Evolutionary conservation across 768 basidiomycete species (phyloP).

Genomic region (Naganishia friedmannii): DNA sequence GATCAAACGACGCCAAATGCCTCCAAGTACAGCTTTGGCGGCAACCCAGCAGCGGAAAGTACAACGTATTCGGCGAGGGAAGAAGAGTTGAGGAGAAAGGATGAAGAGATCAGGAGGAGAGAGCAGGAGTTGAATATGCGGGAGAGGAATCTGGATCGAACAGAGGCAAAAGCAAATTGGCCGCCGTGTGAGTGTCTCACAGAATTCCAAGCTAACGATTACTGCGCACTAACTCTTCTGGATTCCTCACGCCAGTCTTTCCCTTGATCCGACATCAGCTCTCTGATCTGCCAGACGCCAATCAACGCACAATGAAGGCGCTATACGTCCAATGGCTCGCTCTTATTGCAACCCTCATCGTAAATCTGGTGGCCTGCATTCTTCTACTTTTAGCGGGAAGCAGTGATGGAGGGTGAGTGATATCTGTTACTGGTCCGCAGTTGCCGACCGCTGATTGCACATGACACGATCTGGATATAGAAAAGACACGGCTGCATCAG

Average conservation of each 20-base stretch:
- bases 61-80: conserved; percentile 31
- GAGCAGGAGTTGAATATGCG: conserved; percentile 78
- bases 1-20: conserved; percentile 34
- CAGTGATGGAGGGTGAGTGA: conserved; percentile 56
- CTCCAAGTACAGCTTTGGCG: conserved; percentile 23
- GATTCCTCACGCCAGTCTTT: conserved; percentile 61
- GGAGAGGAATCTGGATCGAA: conserved; percentile 55
- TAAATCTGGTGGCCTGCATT: conserved; percentile 90
- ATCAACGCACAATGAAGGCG: conserved; percentile 73
- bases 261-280: conserved; percentile 95
- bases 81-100: conserved; percentile 40
- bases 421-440: background rate
- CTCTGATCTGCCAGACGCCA: conserved; percentile 75
- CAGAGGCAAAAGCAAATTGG: conserved; percentile 76
- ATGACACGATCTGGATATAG: conserved; percentile 31
- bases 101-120: conserved; percentile 68
- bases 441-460: background rate
- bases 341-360: conserved; percentile 70
- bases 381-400: conserved; percentile 75
- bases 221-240: conserved; percentile 34
- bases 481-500: conserved; percentile 46
- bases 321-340: conserved; percentile 93
- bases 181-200: conserved; percentile 67
- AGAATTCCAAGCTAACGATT: background rate
- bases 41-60: conserved; percentile 29